A percentile compares a stretch with the other conserved stretches of the same genome.
These are phyloP conservation scores for Rhodofomes roseus DNA, from an alignment of 1,284 basidiomycete genomes.

Conservation along the genomic window DNA sequence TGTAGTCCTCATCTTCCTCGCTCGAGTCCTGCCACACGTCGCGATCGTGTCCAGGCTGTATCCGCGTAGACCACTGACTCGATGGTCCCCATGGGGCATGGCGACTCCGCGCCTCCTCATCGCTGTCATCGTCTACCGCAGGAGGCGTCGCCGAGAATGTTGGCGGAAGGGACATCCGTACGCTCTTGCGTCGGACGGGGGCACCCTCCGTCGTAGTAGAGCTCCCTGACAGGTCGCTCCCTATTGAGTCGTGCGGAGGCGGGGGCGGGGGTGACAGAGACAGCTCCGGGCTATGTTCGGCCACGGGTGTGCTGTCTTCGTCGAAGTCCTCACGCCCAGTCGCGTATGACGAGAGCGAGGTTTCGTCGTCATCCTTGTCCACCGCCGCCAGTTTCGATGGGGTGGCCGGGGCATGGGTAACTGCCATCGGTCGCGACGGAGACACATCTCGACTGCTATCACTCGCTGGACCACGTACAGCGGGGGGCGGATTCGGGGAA, in stretches of 20 bases:
- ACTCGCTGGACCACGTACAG: constrained; percentile 19
- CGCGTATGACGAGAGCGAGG: constrained; percentile 57
- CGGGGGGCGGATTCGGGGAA: constrained; percentile 57
- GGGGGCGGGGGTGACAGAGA: constrained; percentile 19
- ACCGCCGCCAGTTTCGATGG: neutral
- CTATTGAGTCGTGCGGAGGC: constrained; percentile 17
- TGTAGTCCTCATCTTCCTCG: constrained; percentile 68
- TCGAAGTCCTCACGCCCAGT: constrained; percentile 50
- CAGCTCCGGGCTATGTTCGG: constrained; percentile 1
- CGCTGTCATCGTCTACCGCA: constrained; percentile 50
- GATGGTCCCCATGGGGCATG: constrained; percentile 21
- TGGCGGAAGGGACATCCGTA: constrained; percentile 67
- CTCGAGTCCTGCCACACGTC: constrained; percentile 71
- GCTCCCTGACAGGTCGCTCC: constrained; percentile 25
- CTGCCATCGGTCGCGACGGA: neutral
- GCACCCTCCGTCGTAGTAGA: constrained; percentile 16
- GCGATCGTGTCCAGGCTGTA: constrained; percentile 18
- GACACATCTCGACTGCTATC: neutral
- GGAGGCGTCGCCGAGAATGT: constrained; percentile 71
- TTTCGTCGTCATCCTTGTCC: constrained; percentile 30
- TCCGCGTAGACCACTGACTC: constrained; percentile 25
- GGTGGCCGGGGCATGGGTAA: neutral
- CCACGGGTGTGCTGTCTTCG: constrained; percentile 18
- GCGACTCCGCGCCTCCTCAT: constrained; percentile 25
- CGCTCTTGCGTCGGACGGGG: constrained; percentile 60